A percentile compares a stretch with the other conserved stretches of the same genome.
These are phyloP conservation scores for Ascocoryne sarcoides DNA, from an alignment of 2,329 filamentous ascomycete genomes.

Conservation along the genomic window DNA sequence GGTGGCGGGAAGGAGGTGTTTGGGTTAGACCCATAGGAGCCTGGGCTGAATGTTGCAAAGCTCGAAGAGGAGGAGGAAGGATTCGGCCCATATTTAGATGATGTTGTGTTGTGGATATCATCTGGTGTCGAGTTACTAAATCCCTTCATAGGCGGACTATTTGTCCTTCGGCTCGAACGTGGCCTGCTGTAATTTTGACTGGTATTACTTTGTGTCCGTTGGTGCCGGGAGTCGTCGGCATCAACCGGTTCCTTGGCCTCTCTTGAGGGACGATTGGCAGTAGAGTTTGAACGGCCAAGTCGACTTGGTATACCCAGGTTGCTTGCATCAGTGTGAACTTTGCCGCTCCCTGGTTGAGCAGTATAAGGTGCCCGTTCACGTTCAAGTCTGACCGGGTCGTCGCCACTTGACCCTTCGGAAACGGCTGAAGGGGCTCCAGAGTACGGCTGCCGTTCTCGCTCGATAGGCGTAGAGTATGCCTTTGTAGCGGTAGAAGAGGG, in stretches of 20 bases:
- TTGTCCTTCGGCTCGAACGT: slow-evolving; percentile 11
- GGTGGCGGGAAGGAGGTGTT: slow-evolving; percentile 16
- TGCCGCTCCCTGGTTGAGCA: slow-evolving; percentile 49
- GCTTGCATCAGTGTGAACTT: slow-evolving; percentile 38
- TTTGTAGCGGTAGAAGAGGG: slow-evolving; percentile 18
- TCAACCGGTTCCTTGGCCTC: neutral
- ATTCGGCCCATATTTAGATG: slow-evolving; percentile 17
- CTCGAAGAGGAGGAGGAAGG: slow-evolving; percentile 15
- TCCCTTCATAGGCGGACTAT: slow-evolving; percentile 21
- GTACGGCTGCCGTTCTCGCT: slow-evolving; percentile 32
- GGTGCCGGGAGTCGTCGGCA: slow-evolving; percentile 6
- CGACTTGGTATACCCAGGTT: slow-evolving; percentile 9
- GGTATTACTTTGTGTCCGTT: slow-evolving; percentile 17
- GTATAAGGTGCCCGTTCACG: slow-evolving; percentile 57
- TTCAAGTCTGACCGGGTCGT: slow-evolving; percentile 47
- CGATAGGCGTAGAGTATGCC: slow-evolving; percentile 24
- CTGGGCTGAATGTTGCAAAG: slow-evolving; percentile 12
- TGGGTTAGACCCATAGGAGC: slow-evolving; percentile 13
- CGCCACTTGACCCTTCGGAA: slow-evolving; percentile 32
- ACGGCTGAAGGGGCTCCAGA: slow-evolving; percentile 22
- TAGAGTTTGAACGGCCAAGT: slow-evolving; percentile 20
- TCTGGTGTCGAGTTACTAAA: slow-evolving; percentile 23
- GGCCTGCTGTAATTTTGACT: slow-evolving; percentile 16
- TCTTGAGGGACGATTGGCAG: slow-evolving; percentile 10
- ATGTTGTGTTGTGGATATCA: slow-evolving; percentile 13